Conservation (phyloP, 73 alveolate species). For the Tetrahymena elliotti region DNA sequence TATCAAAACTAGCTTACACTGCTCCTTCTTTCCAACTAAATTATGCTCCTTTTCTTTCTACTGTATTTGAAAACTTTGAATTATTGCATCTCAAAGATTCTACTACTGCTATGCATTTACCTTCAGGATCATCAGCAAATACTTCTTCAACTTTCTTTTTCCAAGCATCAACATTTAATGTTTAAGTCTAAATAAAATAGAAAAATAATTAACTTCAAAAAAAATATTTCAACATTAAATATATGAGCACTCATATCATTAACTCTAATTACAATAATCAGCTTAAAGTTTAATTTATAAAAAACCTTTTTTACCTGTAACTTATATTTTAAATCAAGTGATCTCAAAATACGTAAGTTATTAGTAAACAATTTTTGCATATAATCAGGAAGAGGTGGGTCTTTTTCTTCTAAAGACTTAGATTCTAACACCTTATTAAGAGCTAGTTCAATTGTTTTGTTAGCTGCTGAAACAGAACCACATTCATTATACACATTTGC, state of each 20-base stretch:
- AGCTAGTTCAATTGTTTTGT: conserved; percentile 74
- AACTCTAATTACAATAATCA: neutral
- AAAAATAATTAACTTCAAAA: neutral
- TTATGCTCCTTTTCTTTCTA: conserved; percentile 61
- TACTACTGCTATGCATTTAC: conserved; percentile 54
- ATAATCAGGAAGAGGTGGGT: conserved; percentile 88
- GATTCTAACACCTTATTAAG: conserved; percentile 69
- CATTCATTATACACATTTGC: conserved; percentile 80
- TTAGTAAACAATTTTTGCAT: conserved; percentile 78
- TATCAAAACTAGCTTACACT: conserved; percentile 59
- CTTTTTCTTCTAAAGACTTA: conserved; percentile 91
- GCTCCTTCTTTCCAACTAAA: conserved; percentile 70
- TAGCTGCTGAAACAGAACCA: conserved; percentile 81
- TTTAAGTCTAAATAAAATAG: neutral
- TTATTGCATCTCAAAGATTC: conserved; percentile 73
- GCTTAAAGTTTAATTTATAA: neutral
- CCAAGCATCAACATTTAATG: conserved; percentile 90
- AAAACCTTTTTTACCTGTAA: conserved; percentile 61
- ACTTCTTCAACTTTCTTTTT: conserved; percentile 95
- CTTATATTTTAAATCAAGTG: conserved; percentile 84
- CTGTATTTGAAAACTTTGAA: conserved; percentile 58
- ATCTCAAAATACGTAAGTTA: conserved; percentile 66
- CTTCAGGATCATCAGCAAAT: conserved; percentile 56
- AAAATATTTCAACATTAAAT: neutral
- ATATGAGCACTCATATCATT: too few species aligned